These are phyloP conservation scores for Alternaria angustiovoidea DNA, from an alignment of 2,329 filamentous ascomycete species.

Conservation along the genomic window DNA sequence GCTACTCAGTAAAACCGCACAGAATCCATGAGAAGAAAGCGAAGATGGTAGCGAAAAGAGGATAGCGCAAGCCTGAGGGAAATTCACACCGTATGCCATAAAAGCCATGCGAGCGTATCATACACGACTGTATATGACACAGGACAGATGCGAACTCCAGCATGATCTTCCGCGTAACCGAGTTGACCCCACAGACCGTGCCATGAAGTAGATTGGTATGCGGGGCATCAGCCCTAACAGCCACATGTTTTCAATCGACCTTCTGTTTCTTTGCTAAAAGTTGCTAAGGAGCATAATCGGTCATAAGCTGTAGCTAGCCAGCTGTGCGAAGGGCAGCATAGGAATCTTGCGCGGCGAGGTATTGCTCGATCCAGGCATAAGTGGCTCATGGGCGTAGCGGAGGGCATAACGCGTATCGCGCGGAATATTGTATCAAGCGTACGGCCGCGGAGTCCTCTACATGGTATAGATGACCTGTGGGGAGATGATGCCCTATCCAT, in stretches of 20 bases:
- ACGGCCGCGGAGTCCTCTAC: not conserved
- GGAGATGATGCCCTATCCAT: not conserved
- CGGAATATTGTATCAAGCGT: not conserved
- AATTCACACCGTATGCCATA: not conserved
- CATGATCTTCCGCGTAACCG: not conserved
- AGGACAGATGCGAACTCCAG: not conserved
- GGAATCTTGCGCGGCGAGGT: not conserved
- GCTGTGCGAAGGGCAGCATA: not conserved
- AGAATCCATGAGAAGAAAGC: not conserved
- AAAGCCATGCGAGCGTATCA: not conserved
- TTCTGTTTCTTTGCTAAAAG: not conserved
- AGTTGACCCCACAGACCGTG: slow-evolving; percentile 3
- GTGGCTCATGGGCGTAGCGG: not conserved
- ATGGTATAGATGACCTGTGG: not conserved
- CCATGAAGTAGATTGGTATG: slow-evolving; percentile 7
- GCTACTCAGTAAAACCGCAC: not conserved
- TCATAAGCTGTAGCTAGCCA: not conserved
- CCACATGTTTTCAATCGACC: not conserved
- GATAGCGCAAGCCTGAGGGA: not conserved
- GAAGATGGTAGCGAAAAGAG: not conserved
- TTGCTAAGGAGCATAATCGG: not conserved
- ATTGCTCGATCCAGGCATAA: not conserved
- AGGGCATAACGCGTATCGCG: not conserved
- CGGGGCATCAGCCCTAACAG: slow-evolving; percentile 5
- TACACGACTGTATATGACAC: not conserved